Base-by-base conservation (phyloP, 768 basidiomycete species). In the Hericium rajendrae region DNA sequence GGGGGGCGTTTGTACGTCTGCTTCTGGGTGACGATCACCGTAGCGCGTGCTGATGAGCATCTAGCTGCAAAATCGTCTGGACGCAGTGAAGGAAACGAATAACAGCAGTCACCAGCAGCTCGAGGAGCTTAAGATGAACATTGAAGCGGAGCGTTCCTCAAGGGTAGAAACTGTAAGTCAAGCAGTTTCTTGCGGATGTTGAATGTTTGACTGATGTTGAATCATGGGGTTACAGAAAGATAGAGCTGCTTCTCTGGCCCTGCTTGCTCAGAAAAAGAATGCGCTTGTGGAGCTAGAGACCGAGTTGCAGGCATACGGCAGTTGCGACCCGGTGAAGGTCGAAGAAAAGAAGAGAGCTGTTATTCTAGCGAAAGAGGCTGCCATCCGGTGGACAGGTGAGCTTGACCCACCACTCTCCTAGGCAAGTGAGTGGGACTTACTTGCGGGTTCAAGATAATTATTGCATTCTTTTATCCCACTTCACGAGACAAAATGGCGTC, bases 361-460 rank as follows among this genome's bases (percentile, higher is more conserved):
- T 10, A 76, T 80, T 53, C 75, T 94, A 13, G 91, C 88, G 3
- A 89, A 86, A 60, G 91, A 95, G 66, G 92, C 91, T 12, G 81
- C 86, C 12, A 67, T 85, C 22, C 83, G 91, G 13, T 94, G 92
- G 89, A 97, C 94, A 38, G 94, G 94, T 94, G 62, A 57, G 6
- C 32, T 32, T 10, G 32, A 83, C 70, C 32, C 18, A 40, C 32
- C 16, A 20, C 20, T 18, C 12, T 10, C n/a, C 11, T 13, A 28
- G 22, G 18, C 16, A n/a, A 11, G 13, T 12, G 22, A 41, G 26
- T 26, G 2, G 28, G 46, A 20, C 39, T 55, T 26, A 18, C 49
- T 22, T 26, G 1, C 48, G 49, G 57, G 38, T 51, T 13, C 43
- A 26, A 88, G 88, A 91, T 61, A 88, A 91, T 63, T 89, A 86